phyloP scores from a whole-genome alignment of 306 rosid species.

The Datisca glomerata region DNA sequence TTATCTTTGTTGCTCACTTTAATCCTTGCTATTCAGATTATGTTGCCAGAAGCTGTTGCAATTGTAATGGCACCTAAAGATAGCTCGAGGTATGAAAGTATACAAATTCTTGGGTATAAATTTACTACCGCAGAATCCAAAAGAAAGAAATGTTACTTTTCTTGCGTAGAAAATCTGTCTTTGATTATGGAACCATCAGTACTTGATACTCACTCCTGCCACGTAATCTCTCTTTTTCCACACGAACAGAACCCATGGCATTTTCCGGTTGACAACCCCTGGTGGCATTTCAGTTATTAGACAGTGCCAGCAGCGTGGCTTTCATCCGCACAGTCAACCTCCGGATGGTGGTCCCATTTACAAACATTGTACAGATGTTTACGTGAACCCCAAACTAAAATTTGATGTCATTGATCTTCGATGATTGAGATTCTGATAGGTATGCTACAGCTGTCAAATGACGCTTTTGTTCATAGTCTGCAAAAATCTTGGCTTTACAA shows the following conservation, averaged over 20 bases:
- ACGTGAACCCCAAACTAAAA: slow-evolving; percentile 69
- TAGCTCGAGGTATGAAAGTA: slow-evolving; percentile 45
- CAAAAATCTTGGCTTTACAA: neutral
- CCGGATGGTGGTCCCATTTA: slow-evolving; percentile 91
- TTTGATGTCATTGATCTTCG: slow-evolving; percentile 95
- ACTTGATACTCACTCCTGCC: no score
- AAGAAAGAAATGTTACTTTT: no score
- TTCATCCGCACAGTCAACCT: slow-evolving; percentile 75
- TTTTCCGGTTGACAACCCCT: slow-evolving; percentile 79
- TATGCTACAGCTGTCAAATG: neutral
- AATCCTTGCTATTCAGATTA: slow-evolving; percentile 40
- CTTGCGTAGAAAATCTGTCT: no score
- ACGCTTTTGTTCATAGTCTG: neutral
- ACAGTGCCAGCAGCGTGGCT: slow-evolving; percentile 87
- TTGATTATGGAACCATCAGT: no score
- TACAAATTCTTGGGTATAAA: neutral
- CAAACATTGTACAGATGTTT: slow-evolving; percentile 79
- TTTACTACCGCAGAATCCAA: no score
- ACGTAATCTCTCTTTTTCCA: slow-evolving; percentile 9
- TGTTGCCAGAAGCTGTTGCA: slow-evolving; percentile 97
- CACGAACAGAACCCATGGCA: slow-evolving; percentile 73
- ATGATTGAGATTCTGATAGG: slow-evolving; percentile 12
- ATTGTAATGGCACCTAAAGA: slow-evolving; percentile 96
- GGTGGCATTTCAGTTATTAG: slow-evolving; percentile 91
- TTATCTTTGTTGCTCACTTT: slow-evolving; percentile 3